Conservation (phyloP, 345 rosid species). For the Camelina sativa region DNA sequence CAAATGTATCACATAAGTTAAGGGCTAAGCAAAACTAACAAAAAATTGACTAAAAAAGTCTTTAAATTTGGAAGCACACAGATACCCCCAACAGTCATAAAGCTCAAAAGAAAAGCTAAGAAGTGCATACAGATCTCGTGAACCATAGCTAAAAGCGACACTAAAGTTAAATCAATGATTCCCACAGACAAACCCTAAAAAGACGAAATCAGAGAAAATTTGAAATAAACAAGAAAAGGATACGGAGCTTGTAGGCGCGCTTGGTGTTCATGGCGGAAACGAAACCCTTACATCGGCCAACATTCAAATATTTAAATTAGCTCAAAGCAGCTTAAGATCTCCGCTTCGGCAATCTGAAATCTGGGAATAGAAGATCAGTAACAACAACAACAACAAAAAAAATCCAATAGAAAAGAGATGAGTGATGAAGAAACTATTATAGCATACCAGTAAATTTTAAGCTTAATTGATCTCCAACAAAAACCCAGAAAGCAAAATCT, state of each 20-base stretch:
- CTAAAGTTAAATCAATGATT: not conserved
- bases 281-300: conserved; percentile 36
- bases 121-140: conserved; percentile 36
- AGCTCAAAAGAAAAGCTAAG: not conserved
- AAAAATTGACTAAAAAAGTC: not conserved
- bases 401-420: too few species aligned
- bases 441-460: too few species aligned
- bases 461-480: too few species aligned
- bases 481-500: too few species aligned
- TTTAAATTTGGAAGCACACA: not conserved
- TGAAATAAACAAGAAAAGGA: conserved; percentile 50
- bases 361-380: too few species aligned
- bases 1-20: conserved; percentile 37
- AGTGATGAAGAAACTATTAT: too few species aligned
- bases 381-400: too few species aligned
- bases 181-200: not conserved
- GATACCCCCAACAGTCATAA: conserved; percentile 1
- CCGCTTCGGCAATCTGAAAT: too few species aligned
- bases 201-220: conserved; percentile 13
- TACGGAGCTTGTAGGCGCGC: conserved; percentile 99
- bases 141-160: conserved; percentile 29
- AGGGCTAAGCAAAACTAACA: conserved; percentile 45
- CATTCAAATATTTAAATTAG: conserved; percentile 23
- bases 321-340: too few species aligned
- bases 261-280: conserved; percentile 83